Percentiles rank a stretch among this genome's conserved stretches.
These are phyloP conservation scores for Amanita polypyramis DNA, from an alignment of 768 basidiomycete species.

Conservation along the genomic window DNA sequence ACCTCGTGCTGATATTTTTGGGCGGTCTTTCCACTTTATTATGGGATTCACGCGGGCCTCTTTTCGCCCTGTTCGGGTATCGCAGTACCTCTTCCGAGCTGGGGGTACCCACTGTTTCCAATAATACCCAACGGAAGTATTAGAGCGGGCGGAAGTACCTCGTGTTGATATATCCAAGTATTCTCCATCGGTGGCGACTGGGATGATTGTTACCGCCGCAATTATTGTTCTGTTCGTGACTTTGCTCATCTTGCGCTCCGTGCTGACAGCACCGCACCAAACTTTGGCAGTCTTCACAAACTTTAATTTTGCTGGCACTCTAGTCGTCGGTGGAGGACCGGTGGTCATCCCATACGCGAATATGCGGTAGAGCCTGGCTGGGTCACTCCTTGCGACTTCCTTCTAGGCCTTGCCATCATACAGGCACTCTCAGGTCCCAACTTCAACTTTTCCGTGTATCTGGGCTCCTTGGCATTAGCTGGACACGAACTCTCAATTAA, in stretches of 20 bases:
- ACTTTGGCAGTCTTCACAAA: constrained; percentile 30
- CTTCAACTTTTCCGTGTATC: constrained; percentile 44
- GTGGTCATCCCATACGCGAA: constrained; percentile 42
- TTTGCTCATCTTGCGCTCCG: constrained; percentile 20
- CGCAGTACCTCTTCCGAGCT: not conserved
- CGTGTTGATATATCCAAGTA: not conserved
- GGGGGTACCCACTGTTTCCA: not conserved
- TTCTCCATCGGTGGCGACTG: constrained; percentile 3
- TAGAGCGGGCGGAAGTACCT: not conserved
- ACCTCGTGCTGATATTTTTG: constrained; percentile 32
- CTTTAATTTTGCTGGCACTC: constrained; percentile 36
- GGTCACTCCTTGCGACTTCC: constrained; percentile 43
- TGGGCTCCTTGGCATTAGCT: constrained; percentile 32
- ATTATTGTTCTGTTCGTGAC: constrained; percentile 14
- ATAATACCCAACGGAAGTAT: not conserved
- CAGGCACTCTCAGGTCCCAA: constrained; percentile 44
- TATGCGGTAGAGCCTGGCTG: constrained; percentile 42
- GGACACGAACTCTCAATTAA: constrained; percentile 18
- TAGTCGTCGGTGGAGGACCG: constrained; percentile 45
- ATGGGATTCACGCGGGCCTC: constrained; percentile 23
- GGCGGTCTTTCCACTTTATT: constrained; percentile 28
- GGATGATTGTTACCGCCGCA: not conserved
- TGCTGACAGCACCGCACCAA: constrained; percentile 16
- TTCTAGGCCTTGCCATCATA: constrained; percentile 40
- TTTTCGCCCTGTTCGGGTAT: not conserved